Evolutionary conservation across 2,329 filamentous ascomycete species (phyloP).

Genomic region (Balansia obtecta): DNA sequence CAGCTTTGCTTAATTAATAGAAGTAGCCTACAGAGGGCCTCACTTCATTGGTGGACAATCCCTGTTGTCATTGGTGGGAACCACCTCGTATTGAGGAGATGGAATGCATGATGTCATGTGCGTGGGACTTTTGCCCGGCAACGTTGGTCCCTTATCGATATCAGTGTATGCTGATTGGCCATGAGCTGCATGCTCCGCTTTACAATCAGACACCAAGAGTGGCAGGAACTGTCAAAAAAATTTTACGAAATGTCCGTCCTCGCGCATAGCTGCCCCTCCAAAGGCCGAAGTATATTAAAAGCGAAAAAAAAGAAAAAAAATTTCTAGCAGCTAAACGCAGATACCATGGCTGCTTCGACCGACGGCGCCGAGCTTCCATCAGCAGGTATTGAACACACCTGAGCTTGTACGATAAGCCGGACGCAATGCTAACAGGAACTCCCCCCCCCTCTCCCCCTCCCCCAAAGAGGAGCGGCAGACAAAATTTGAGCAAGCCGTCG

Average conservation of each 20-base stretch:
- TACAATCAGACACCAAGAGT: background rate
- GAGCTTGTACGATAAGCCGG: too few relatives aligned
- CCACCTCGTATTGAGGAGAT: too few relatives aligned
- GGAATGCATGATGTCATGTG: constrained; percentile 3
- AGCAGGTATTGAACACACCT: constrained; percentile 12
- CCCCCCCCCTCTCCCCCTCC: background rate
- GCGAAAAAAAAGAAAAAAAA: constrained; percentile 8
- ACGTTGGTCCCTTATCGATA: background rate
- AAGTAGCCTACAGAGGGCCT: too few relatives aligned
- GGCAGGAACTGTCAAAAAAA: constrained; percentile 12
- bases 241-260: constrained; percentile 10
- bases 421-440: too few relatives aligned
- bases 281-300: constrained; percentile 15
- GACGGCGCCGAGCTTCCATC: constrained; percentile 18
- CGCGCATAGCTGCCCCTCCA: constrained; percentile 16
- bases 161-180: background rate
- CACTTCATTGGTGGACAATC: too few relatives aligned
- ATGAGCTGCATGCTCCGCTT: background rate
- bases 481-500: constrained; percentile 77
- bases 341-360: constrained; percentile 18
- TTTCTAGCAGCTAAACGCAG: background rate
- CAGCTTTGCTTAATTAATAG: too few relatives aligned
- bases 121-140: background rate
- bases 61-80: too few relatives aligned
- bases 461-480: constrained; percentile 46